A percentile compares a stretch with the other conserved stretches of the same genome.
Conservation (phyloP, 2,329 filamentous ascomycete species). For the Mycogone perniciosa region DNA sequence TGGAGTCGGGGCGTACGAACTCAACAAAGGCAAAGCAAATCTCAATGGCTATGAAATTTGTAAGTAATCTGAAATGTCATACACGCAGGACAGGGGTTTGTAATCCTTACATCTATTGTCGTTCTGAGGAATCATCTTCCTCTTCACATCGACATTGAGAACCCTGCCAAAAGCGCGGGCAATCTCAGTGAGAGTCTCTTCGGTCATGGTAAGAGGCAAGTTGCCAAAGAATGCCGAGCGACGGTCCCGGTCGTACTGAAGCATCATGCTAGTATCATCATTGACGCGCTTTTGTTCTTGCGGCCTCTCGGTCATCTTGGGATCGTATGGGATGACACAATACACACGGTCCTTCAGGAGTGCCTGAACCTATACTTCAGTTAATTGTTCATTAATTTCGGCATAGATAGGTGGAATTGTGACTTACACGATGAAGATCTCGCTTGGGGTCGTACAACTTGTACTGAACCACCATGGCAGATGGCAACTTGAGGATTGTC, state of each 20-base stretch:
- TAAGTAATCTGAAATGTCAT: background rate
- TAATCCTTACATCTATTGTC: constrained; percentile 14
- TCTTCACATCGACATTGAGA: constrained; percentile 21
- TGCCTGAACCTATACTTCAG: constrained; percentile 11
- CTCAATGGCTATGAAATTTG: constrained; percentile 10
- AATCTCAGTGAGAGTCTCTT: constrained; percentile 30
- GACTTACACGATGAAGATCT: constrained; percentile 42
- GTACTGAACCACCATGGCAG: constrained; percentile 43
- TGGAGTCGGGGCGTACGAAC: constrained; percentile 31
- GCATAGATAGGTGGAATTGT: background rate
- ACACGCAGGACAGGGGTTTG: background rate
- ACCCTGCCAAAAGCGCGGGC: constrained; percentile 35
- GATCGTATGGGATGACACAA: constrained; percentile 22
- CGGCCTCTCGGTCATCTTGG: constrained; percentile 16
- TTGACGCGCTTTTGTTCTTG: constrained; percentile 6
- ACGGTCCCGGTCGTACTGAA: constrained; percentile 36
- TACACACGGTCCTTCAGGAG: constrained; percentile 23
- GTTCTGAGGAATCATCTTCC: constrained; percentile 16
- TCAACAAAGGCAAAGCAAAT: constrained; percentile 34
- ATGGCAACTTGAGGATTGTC: constrained; percentile 29
- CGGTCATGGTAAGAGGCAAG: constrained; percentile 32
- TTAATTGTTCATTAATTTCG: background rate
- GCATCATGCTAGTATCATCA: constrained; percentile 13
- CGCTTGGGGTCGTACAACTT: constrained; percentile 44
- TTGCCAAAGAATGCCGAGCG: constrained; percentile 44